Evolutionary conservation across 106 monocot genomes (phyloP).

Genomic region (Phalaenopsis aphrodite): DNA sequence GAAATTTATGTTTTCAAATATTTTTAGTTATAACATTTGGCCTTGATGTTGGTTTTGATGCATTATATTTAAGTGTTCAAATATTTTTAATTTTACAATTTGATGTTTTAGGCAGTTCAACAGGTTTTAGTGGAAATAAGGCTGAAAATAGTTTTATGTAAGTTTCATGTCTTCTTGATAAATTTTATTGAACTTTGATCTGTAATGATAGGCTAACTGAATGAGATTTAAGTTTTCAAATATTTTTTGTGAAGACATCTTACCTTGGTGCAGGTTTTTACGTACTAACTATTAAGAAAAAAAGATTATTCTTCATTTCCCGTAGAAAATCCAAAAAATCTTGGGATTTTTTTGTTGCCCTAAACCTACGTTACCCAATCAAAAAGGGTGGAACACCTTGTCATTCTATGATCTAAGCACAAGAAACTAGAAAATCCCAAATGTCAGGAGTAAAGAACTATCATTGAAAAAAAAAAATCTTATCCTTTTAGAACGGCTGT

Average conservation of each 20-base stretch:
- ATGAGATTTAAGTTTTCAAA: not conserved
- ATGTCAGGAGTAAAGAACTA: not conserved
- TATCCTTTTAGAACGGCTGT: not conserved
- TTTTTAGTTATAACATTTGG: not conserved
- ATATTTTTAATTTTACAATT: too few species aligned
- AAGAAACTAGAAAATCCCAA: too few species aligned
- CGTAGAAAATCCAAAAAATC: not conserved
- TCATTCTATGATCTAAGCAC: too few species aligned
- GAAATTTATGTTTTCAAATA: not conserved
- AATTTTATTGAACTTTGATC: not conserved
- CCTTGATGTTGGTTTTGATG: not conserved
- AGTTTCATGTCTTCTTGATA: not conserved
- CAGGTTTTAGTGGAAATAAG: too few species aligned
- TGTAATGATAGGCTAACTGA: not conserved
- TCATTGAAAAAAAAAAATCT: not conserved
- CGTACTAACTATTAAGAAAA: not conserved
- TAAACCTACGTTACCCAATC: too few species aligned
- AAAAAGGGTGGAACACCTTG: too few species aligned
- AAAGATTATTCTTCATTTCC: not conserved
- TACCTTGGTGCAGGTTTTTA: not conserved
- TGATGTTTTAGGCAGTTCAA: too few species aligned
- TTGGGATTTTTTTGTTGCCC: too few species aligned
- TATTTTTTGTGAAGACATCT: not conserved
- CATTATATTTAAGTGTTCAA: not conserved
- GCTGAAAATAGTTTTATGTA: not conserved